Base-by-base conservation (phyloP, 2,329 filamentous ascomycete genomes). In the Cercospora zeae-maydis region DNA sequence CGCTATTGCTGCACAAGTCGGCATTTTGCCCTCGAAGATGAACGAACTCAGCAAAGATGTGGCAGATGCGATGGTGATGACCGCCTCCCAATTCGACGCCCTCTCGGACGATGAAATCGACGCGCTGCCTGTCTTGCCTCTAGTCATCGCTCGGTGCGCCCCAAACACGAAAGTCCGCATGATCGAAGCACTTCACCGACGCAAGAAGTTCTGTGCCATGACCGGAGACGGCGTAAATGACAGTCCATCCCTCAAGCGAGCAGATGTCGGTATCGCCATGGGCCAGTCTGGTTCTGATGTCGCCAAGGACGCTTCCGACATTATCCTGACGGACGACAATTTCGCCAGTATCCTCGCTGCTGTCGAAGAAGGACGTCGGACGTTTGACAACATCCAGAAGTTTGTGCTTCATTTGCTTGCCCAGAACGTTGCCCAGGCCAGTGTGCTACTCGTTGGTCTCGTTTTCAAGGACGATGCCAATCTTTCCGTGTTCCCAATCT, bases 391-490 rank as follows among this genome's bases (percentile, higher is more conserved):
- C 72, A 92, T 95, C 67, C 90, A 95, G 72, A 93, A 93, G 71
- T 95, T 95, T 72, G 87, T 95, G 49, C 82, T 95, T 45, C 70
- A 98, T 92, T 0, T 99, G 96, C 79, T 96, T 96, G 80, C 86
- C 96, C 67, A 98, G 92, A 79, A 99, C 93, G 63, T 97, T 91
- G 91, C 90, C 34, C 89, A 96, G 73, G 92, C 93, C 7, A 87
- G 90, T 65, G 87, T 91, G 0, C 81, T 96, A 14, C 86, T 96
- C 27, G 87, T 92, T 39, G 92, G 92, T 58, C 85, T 96, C 3
- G 89, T 83, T 0, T 96, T 96, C 79, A 89, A 92, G 71, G 92
- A 96, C 72, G 68, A 77, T 2, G 79, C 81, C 9, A 83, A 85
- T 8, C 83, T 90, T 64, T 95, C 91, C 0, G 91, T 96, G 9